A percentile compares a stretch with the other conserved stretches of the same genome.
Conservation (phyloP, 805 yeast genomes). For the Candida maris region DNA sequence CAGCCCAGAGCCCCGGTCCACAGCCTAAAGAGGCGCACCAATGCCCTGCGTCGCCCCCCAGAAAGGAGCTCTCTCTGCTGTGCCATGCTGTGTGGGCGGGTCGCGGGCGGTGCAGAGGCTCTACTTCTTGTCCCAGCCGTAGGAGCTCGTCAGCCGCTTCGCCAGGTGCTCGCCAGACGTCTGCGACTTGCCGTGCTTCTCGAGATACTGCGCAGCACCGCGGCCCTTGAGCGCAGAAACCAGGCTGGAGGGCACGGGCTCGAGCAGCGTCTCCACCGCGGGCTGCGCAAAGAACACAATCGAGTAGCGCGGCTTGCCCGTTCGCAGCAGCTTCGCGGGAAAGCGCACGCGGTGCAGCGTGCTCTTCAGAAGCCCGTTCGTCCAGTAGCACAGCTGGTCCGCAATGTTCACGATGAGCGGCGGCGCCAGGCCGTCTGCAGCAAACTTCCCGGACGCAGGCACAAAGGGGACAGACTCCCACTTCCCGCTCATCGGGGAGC, state of each 20-base stretch:
- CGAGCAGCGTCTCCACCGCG: conserved; percentile 54
- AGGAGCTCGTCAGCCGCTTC: conserved; percentile 63
- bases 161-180: conserved; percentile 69
- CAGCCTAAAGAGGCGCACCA: no score
- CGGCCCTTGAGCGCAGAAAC: conserved; percentile 28
- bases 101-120: no score
- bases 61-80: no score
- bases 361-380: conserved; percentile 69
- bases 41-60: no score
- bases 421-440: conserved; percentile 46
- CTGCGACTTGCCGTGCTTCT: conserved; percentile 40
- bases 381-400: conserved; percentile 77
- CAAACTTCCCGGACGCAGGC: conserved; percentile 34
- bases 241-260: conserved; percentile 65
- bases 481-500: conserved; percentile 47
- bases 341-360: conserved; percentile 71
- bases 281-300: conserved; percentile 81
- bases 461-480: conserved; percentile 74
- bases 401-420: conserved; percentile 79
- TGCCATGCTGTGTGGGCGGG: no score
- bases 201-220: conserved; percentile 34
- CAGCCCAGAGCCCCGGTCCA: no score
- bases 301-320: conserved; percentile 66
- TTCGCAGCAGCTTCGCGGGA: conserved; percentile 48
- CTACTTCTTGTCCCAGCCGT: conserved; percentile 41